These are phyloP conservation scores for Clonostachys rosea DNA, from an alignment of 2,329 filamentous ascomycete species.

Conservation along the genomic window DNA sequence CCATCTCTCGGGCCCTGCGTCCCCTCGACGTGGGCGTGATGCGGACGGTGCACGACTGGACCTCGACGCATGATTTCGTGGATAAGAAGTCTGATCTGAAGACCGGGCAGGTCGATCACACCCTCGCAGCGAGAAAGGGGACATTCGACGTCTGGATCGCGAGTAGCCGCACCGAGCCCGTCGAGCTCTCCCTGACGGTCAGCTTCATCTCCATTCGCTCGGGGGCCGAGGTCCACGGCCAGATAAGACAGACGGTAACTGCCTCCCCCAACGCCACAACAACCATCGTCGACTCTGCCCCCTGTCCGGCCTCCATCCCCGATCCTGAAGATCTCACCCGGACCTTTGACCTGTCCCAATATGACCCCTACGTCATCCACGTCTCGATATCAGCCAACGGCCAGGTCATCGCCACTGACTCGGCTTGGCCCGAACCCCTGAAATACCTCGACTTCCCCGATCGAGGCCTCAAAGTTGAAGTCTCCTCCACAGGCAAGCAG, in stretches of 20 bases:
- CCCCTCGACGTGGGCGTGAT: conserved; percentile 55
- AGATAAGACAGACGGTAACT: conserved; percentile 13
- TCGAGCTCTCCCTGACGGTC: conserved; percentile 19
- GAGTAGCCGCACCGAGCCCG: conserved; percentile 19
- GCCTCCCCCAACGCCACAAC: conserved; percentile 30
- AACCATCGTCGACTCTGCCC: conserved; percentile 17
- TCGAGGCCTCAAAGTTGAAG: conserved; percentile 26
- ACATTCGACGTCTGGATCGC: conserved; percentile 37
- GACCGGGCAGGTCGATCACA: conserved; percentile 34
- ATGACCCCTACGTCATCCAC: conserved; percentile 41
- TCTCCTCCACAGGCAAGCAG: conserved; percentile 10
- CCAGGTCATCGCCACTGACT: conserved; percentile 36
- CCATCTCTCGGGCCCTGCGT: conserved; percentile 52
- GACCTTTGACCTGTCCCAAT: conserved; percentile 25
- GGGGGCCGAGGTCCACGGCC: conserved; percentile 23
- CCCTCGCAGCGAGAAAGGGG: conserved; percentile 21
- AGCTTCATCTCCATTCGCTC: conserved; percentile 34
- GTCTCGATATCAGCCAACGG: conserved; percentile 31
- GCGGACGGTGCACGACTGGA: conserved; percentile 34
- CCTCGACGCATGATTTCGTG: conserved; percentile 12
- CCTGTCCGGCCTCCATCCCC: conserved; percentile 6
- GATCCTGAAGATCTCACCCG: conserved; percentile 1
- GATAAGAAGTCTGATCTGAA: conserved; percentile 9
- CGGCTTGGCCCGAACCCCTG: conserved; percentile 57
- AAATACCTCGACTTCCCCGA: conserved; percentile 52